Conservation (phyloP, 129 eudicot genomes). For the Calendula officinalis region DNA sequence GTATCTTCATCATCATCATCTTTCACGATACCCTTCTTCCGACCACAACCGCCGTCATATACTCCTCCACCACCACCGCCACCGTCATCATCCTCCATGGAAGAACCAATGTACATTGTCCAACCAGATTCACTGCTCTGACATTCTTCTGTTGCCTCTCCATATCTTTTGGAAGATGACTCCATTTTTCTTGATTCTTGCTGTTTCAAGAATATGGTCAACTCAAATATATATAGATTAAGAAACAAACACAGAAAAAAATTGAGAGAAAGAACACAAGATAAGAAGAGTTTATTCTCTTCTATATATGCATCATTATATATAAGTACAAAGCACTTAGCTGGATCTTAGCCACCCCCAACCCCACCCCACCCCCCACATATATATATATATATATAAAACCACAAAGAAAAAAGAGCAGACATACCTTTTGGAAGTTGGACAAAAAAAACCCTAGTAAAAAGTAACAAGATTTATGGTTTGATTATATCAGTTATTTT, state of each 20-base stretch:
- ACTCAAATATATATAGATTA: slow-evolving; percentile 21
- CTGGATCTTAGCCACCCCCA: slow-evolving; percentile 41
- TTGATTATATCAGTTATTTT: neutral
- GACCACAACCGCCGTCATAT: slow-evolving; percentile 17
- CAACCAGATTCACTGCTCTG: slow-evolving; percentile 67
- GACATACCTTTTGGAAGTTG: slow-evolving; percentile 43
- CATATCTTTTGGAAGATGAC: slow-evolving; percentile 48
- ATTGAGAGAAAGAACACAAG: slow-evolving; percentile 31
- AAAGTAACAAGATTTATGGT: slow-evolving; percentile 13
- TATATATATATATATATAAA: slow-evolving; percentile 15
- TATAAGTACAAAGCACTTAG: slow-evolving; percentile 39
- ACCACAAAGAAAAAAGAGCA: slow-evolving; percentile 49
- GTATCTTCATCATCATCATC: slow-evolving; percentile 46
- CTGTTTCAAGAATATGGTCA: slow-evolving; percentile 37
- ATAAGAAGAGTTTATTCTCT: slow-evolving; percentile 45
- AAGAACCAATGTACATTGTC: slow-evolving; percentile 61
- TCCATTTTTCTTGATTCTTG: slow-evolving; percentile 31
- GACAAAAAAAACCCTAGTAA: slow-evolving; percentile 32
- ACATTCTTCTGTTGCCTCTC: slow-evolving; percentile 47
- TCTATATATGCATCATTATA: slow-evolving; percentile 40
- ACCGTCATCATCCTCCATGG: slow-evolving; percentile 37
- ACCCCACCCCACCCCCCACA: slow-evolving; percentile 4
- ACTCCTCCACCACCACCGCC: slow-evolving; percentile 11
- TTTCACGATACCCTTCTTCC: slow-evolving; percentile 12
- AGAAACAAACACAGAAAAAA: slow-evolving; percentile 18